phyloP scores from a whole-genome alignment of 2,329 filamentous ascomycete genomes.

The Dactylellina parvicollis region DNA sequence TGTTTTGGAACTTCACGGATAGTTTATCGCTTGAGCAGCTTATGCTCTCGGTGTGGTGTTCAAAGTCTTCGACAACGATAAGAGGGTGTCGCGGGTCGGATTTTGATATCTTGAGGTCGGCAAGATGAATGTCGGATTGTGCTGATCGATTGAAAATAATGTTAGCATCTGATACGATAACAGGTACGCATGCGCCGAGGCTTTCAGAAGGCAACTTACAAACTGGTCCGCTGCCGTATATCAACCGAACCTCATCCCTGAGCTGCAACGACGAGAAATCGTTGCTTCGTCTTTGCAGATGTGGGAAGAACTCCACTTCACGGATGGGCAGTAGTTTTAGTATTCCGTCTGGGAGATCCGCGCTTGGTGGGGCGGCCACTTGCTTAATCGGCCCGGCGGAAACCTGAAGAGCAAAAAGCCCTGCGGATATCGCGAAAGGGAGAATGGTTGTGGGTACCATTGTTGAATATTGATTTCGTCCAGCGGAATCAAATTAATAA shows the following conservation, averaged over 20 bases:
- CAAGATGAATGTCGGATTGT: constrained; percentile 2
- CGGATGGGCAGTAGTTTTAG: constrained; percentile 8
- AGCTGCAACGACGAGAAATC: constrained; percentile 15
- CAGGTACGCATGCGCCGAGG: not conserved
- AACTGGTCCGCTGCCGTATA: constrained; percentile 11
- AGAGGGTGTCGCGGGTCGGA: constrained; percentile 16
- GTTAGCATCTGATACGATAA: not conserved
- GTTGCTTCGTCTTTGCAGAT: constrained; percentile 4
- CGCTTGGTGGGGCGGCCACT: not conserved
- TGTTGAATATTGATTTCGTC: not conserved
- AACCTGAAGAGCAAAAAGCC: not conserved
- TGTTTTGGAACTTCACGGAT: constrained; percentile 26
- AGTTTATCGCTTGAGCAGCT: constrained; percentile 9
- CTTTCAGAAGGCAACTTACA: constrained; percentile 9
- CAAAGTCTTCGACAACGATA: constrained; percentile 33
- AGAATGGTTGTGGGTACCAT: not conserved
- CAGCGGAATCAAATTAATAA: not conserved
- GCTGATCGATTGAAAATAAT: not conserved
- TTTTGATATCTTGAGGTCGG: constrained; percentile 8
- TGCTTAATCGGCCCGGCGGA: constrained; percentile 4
- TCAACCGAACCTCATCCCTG: not conserved
- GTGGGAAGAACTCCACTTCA: constrained; percentile 7
- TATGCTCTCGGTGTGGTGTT: constrained; percentile 17
- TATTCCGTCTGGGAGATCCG: not conserved
- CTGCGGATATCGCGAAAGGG: not conserved